Evolutionary conservation across 169 alveolate species (phyloP).

Genomic region (Plasmodium sp.): DNA sequence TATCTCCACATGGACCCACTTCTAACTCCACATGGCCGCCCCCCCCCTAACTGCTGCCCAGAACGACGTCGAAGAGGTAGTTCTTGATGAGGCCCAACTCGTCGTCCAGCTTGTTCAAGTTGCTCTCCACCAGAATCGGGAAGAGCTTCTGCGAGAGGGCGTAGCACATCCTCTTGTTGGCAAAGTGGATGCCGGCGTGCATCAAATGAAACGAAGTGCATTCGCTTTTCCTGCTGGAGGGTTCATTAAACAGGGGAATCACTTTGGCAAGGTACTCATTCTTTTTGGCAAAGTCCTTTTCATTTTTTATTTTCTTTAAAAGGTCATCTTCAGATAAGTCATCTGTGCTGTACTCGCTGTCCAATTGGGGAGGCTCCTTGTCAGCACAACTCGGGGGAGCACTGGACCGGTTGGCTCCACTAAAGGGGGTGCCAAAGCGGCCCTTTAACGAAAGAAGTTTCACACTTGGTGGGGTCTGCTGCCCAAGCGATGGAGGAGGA

Average conservation of each 20-base stretch:
- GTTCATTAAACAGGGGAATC: slow-evolving; percentile 25
- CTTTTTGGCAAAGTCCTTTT: not conserved
- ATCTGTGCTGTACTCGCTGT: slow-evolving; percentile 32
- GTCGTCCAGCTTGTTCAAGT: slow-evolving; percentile 11
- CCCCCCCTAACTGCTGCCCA: not conserved
- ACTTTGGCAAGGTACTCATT: slow-evolving; percentile 27
- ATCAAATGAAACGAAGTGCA: not conserved
- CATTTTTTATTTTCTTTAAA: slow-evolving; percentile 34
- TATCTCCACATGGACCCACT: too few species aligned
- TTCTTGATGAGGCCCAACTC: slow-evolving; percentile 1
- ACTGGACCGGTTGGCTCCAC: not conserved
- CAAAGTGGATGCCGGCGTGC: slow-evolving; percentile 38
- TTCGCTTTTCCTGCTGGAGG: slow-evolving; percentile 19
- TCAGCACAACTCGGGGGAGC: not conserved
- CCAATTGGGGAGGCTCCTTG: not conserved
- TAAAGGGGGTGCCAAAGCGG: not conserved
- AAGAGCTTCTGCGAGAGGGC: slow-evolving; percentile 42
- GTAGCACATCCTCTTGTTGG: slow-evolving; percentile 14
- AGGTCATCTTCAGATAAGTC: slow-evolving; percentile 17
- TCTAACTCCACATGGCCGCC: not conserved
- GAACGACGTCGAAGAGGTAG: slow-evolving; percentile 4
- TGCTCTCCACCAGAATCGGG: slow-evolving; percentile 15
- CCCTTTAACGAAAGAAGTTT: not conserved
- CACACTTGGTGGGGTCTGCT: not conserved
- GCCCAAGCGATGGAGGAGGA: not conserved